Evolutionary conservation across 352 stramenopile genomes (phyloP).

Genomic region (Globisporangium nodosum): DNA sequence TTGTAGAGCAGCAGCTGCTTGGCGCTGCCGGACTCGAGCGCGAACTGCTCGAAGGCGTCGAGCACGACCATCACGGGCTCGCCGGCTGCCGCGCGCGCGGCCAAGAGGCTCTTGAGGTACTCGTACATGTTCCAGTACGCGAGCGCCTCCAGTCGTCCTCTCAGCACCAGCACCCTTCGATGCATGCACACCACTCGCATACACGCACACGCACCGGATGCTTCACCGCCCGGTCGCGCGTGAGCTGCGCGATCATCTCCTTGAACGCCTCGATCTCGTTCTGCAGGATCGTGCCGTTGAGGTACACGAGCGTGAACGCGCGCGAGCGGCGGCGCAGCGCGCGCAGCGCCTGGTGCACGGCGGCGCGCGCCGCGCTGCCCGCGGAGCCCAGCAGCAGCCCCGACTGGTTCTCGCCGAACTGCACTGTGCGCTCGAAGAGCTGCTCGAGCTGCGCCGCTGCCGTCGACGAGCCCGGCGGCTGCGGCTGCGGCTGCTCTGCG

Average conservation of each 20-base stretch:
- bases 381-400: conserved; percentile 60
- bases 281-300: conserved; percentile 72
- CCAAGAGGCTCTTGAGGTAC: conserved; percentile 66
- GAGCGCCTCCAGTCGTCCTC: conserved; percentile 21
- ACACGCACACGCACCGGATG: conserved; percentile 30
- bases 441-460: conserved; percentile 37
- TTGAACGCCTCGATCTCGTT: conserved; percentile 86
- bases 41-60: conserved; percentile 76
- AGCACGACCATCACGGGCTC: conserved; percentile 67
- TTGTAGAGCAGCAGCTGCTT: conserved; percentile 86
- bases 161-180: background rate
- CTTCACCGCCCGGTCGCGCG: conserved; percentile 46
- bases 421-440: conserved; percentile 66
- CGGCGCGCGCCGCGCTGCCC: conserved; percentile 39
- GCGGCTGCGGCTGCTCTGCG: background rate
- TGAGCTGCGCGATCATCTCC: conserved; percentile 70
- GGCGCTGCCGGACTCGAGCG: conserved; percentile 41
- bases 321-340: conserved; percentile 32
- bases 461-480: conserved; percentile 8
- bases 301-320: conserved; percentile 58
- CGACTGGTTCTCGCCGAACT: conserved; percentile 73
- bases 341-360: conserved; percentile 47
- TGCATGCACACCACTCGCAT: no score
- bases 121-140: conserved; percentile 85
- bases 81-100: conserved; percentile 34